Evolutionary conservation across 2,329 filamentous ascomycete genomes (phyloP).

Genomic region (Samsoniella hepiali): DNA sequence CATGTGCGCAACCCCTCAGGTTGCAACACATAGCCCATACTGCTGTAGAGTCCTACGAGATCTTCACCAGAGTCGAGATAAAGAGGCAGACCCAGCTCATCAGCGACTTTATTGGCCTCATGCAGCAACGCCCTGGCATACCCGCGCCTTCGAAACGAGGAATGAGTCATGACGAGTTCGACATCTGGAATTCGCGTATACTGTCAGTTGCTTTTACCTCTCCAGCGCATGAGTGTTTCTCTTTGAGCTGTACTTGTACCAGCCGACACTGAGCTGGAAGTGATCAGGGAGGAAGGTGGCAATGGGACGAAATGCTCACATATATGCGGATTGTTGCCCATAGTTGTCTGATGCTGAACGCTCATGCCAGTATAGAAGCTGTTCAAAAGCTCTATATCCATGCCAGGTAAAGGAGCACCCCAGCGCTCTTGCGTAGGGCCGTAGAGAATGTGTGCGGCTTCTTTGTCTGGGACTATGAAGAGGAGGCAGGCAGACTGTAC

Average conservation of each 20-base stretch:
- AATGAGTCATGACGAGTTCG: constrained; percentile 22
- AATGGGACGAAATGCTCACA: constrained; percentile 18
- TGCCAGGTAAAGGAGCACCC: constrained; percentile 18
- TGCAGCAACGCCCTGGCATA: constrained; percentile 20
- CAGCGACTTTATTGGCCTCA: constrained; percentile 15
- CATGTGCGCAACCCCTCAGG: constrained; percentile 18
- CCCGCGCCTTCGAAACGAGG: constrained; percentile 20
- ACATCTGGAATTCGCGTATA: constrained; percentile 14
- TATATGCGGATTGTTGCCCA: constrained; percentile 21
- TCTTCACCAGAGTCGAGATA: constrained; percentile 23
- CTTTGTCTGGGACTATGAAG: neutral
- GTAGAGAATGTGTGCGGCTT: constrained; percentile 18
- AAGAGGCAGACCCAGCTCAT: constrained; percentile 18
- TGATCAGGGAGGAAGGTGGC: too few species aligned
- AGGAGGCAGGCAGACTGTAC: too few species aligned
- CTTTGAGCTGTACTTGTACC: too few species aligned
- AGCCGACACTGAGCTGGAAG: too few species aligned
- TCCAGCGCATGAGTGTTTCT: too few species aligned
- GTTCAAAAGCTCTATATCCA: constrained; percentile 18
- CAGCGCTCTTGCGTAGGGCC: constrained; percentile 1
- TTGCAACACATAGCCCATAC: constrained; percentile 19
- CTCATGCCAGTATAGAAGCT: constrained; percentile 22
- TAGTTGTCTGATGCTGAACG: constrained; percentile 20
- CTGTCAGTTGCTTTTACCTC: too few species aligned
- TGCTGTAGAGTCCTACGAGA: constrained; percentile 20